Percentiles rank a stretch among this genome's conserved stretches.
Evolutionary conservation across 2,329 filamentous ascomycete species (phyloP).

Genomic region (Cercospora sojina): DNA sequence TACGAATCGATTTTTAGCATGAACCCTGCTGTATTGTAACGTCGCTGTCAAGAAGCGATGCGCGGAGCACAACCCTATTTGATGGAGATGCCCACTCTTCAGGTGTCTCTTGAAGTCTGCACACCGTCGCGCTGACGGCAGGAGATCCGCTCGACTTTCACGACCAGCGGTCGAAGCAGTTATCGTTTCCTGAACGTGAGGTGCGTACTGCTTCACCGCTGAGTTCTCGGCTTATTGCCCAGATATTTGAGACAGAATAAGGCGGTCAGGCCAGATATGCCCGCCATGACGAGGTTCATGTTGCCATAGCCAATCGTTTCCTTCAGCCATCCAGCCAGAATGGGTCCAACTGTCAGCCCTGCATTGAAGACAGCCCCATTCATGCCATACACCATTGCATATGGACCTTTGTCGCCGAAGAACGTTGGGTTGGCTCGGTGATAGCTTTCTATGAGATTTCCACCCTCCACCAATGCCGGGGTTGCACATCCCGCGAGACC

Average conservation of each 20-base stretch:
- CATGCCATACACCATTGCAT: slow-evolving; percentile 62
- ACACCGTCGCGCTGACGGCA: too few species aligned
- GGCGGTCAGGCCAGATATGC: slow-evolving; percentile 44
- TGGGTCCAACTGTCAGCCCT: slow-evolving; percentile 58
- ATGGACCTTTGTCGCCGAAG: slow-evolving; percentile 30
- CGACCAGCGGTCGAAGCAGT: too few species aligned
- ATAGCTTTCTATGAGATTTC: not conserved
- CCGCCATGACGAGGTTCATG: slow-evolving; percentile 52
- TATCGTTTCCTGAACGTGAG: too few species aligned
- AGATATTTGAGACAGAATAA: slow-evolving; percentile 44
- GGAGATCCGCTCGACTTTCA: too few species aligned
- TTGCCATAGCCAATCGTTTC: slow-evolving; percentile 54
- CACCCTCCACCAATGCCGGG: not conserved
- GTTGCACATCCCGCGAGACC: not conserved
- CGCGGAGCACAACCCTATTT: too few species aligned
- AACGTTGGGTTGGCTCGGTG: not conserved
- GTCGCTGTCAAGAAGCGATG: too few species aligned
- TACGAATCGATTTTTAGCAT: too few species aligned
- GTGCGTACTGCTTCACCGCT: too few species aligned
- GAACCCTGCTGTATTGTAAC: too few species aligned
- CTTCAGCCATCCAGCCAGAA: slow-evolving; percentile 52
- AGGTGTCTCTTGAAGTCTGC: too few species aligned
- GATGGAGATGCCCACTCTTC: too few species aligned
- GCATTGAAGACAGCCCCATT: slow-evolving; percentile 59
- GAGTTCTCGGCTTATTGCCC: slow-evolving; percentile 19